Base-by-base conservation (phyloP, 1,139 yeast species). In the Lodderomyces jiufengensis region DNA sequence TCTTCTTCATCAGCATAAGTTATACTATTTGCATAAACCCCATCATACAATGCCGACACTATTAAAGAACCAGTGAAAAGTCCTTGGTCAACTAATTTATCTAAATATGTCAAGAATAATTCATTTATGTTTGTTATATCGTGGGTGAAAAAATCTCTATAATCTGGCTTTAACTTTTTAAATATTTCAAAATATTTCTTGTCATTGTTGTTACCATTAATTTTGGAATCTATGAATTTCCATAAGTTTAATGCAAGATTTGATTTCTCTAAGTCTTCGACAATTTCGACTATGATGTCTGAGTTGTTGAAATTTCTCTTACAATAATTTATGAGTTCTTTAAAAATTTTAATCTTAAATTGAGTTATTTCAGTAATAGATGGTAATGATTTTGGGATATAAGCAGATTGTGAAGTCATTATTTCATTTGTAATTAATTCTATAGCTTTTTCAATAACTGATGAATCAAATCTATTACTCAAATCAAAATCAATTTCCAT, bases 401-500 rank as follows among this genome's bases (percentile, higher is more conserved):
- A 65, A 13, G 58, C 59, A 1, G 71, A 66, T 1, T 51, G 46
- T 5, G 84, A 76, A 24, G 58, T 52, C 33, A 82, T 49, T 9
- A 87, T 70, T 46, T 83, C 92, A 9, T 62, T 51, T 2, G 75
- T 63, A 4, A 84, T 71, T 9, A 57, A 51, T 4, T 58, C 44
- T 5, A 82, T 57, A 9, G 88, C 85, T 3, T 54, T 48, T 39
- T 72, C 72, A 9, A 80, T 57, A 3, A 62, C 62, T 5, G 63
- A 63, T 2, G 53, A 47, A 9, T 67, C 60, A 36, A 57, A 47
- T 2, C 49, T 52, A 22, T 61, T 67, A 11, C 59, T 49, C 11
- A 74, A 54, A 46, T 75, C 71, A 54, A 86, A 87, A 29, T 78
- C 76, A 20, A 88, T 40, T 76, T 84, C 49, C 36, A 50, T 23